Conservation (phyloP, 2,329 filamentous ascomycete species). For the Capronia americana region DNA sequence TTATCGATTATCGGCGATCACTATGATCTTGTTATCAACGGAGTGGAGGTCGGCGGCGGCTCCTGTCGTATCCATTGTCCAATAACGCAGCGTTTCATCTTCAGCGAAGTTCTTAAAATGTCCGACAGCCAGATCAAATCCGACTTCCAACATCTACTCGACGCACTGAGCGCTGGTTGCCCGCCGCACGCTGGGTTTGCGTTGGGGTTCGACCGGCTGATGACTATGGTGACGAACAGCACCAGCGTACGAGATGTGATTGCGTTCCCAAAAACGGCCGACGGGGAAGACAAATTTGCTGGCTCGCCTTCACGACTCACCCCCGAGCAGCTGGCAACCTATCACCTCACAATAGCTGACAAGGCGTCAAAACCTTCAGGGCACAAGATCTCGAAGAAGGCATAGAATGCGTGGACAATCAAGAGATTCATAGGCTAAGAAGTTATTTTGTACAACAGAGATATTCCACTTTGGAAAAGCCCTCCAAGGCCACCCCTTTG, state of each 20-base stretch:
- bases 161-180: slow-evolving; percentile 82
- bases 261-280: slow-evolving; percentile 93
- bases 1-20: slow-evolving; percentile 79
- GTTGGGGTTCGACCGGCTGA: slow-evolving; percentile 85
- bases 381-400: slow-evolving; percentile 10
- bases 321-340: slow-evolving; percentile 63
- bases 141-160: slow-evolving; percentile 84
- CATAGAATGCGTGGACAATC: slow-evolving; percentile 6
- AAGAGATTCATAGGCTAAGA: background rate
- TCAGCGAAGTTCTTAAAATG: slow-evolving; percentile 85
- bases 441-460: slow-evolving; percentile 3
- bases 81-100: slow-evolving; percentile 80
- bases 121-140: slow-evolving; percentile 67
- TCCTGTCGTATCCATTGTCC: slow-evolving; percentile 90
- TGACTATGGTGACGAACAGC: slow-evolving; percentile 78
- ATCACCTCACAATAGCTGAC: slow-evolving; percentile 56
- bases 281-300: slow-evolving; percentile 84
- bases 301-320: slow-evolving; percentile 75
- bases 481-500: background rate
- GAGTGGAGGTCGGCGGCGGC: slow-evolving; percentile 90
- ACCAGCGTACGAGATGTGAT: slow-evolving; percentile 90
- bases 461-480: background rate
- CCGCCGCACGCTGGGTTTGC: slow-evolving; percentile 95
- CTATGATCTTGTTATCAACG: slow-evolving; percentile 96
- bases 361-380: background rate